phyloP scores from a whole-genome alignment of 257 asterid genomes.

The Ocimum tenuiflorum region DNA sequence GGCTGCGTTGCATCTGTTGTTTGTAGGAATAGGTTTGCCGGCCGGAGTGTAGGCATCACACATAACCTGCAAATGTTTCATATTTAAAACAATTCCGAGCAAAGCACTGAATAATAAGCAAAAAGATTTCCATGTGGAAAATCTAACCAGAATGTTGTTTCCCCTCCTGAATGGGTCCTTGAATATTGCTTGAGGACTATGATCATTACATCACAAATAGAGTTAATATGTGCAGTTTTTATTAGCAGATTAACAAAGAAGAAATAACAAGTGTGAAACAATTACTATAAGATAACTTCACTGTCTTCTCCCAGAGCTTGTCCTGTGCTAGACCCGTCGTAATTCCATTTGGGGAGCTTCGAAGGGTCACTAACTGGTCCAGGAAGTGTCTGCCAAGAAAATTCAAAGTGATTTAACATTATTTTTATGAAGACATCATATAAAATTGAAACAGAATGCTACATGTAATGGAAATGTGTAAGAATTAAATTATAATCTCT shows the following conservation, averaged over 20 bases:
- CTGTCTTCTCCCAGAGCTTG: conserved; percentile 97
- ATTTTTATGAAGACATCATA: background rate
- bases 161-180: conserved; percentile 89
- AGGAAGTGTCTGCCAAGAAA: conserved; percentile 50
- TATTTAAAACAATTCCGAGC: background rate
- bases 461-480: background rate
- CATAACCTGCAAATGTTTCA: conserved; percentile 45
- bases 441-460: background rate
- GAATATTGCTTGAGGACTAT: conserved; percentile 93
- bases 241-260: background rate
- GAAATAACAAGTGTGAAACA: background rate
- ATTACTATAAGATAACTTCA: conserved; percentile 90
- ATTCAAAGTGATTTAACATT: background rate
- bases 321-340: conserved; percentile 89
- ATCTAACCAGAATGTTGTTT: conserved; percentile 65
- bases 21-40: conserved; percentile 82
- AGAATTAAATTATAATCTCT: background rate
- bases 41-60: conserved; percentile 93
- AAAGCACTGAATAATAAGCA: background rate
- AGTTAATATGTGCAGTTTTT: background rate
- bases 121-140: background rate
- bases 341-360: conserved; percentile 89
- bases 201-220: conserved; percentile 1
- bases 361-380: conserved; percentile 62
- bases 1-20: conserved; percentile 67